These are phyloP conservation scores for Cladophialophora carrionii DNA, from an alignment of 2,329 filamentous ascomycete species.

Conservation along the genomic window DNA sequence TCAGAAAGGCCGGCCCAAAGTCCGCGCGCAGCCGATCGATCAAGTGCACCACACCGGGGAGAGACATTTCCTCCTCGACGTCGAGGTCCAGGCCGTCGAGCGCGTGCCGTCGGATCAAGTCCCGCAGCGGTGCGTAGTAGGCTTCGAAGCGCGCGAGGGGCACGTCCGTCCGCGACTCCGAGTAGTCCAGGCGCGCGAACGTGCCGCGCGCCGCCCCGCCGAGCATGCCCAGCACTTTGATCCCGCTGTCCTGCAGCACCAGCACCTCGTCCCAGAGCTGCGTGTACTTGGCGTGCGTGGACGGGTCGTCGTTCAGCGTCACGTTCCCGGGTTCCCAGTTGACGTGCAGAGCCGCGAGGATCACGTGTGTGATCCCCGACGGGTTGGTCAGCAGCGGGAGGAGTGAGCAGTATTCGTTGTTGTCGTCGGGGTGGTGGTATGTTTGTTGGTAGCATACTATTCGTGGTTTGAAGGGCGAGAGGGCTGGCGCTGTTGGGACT, in stretches of 20 bases:
- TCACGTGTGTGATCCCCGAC: conserved; percentile 75
- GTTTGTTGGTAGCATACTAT: conserved; percentile 66
- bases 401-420: conserved; percentile 60
- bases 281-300: conserved; percentile 67
- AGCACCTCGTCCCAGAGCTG: conserved; percentile 78
- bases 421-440: conserved; percentile 62
- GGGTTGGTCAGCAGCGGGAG: conserved; percentile 61
- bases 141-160: conserved; percentile 65
- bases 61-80: conserved; percentile 75
- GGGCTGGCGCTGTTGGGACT: conserved; percentile 1
- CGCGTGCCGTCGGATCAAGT: conserved; percentile 63
- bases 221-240: conserved; percentile 84
- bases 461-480: conserved; percentile 41
- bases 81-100: conserved; percentile 77
- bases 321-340: conserved; percentile 68
- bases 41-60: conserved; percentile 67
- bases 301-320: conserved; percentile 78
- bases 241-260: conserved; percentile 70
- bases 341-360: conserved; percentile 83
- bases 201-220: conserved; percentile 81
- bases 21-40: conserved; percentile 66
- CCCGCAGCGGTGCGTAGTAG: conserved; percentile 71
- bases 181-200: conserved; percentile 62
- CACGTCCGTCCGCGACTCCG: conserved; percentile 49
- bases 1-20: conserved; percentile 55